Evolutionary conservation across 148 eudicot species (phyloP), one percentile per base, ranked within the genome.

Genomic region (Euryodendron excelsum): DNA sequence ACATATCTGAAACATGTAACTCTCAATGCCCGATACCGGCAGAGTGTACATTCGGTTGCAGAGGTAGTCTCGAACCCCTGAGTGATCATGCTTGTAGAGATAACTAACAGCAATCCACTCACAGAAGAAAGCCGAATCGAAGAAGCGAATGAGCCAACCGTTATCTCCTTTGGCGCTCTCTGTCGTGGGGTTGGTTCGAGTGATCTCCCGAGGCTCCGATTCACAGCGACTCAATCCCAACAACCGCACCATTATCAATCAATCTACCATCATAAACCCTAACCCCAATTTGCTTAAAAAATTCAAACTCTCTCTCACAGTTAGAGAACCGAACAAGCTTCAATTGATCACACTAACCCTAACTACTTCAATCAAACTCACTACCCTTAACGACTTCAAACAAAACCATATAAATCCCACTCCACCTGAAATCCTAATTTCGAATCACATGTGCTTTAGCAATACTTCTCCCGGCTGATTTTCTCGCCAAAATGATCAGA

Each of bases 51-150:
- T 95, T 77, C 98, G 84, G 76, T 95, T 95, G 78, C 98, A 95
- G 79, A 95, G 78, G 78, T 95, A 95, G 72, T 95, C 98, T 72
- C 98, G 80, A 23, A 95, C 98, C 9, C 98, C 98, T 0, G 97
- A 74, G 47, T 95, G 98, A 60, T 91, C 93, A 85, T 95, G 98
- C 88, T 95, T 95, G 79, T 95, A 95, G 62, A 95, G 83, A 84
- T 95, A 95, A 85, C 98, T 91, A 73, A 95, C 98, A 59, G 98
- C 98, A 86, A 95, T 95, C 98, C 98, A 95, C 86, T 95, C 98
- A 82, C 98, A 95, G 79, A 95, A 95, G 78, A 95, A 95, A 0
- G 98, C 90, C 0, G 98, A 95, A 75, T 95, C 98, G n/a, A 95
- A 95, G 77, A 95, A 95, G 59, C 98, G 87, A 61, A 95, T 95